Evolutionary conservation across 257 asterid genomes (phyloP).

Genomic region (Parsonsia alboflavescens): DNA sequence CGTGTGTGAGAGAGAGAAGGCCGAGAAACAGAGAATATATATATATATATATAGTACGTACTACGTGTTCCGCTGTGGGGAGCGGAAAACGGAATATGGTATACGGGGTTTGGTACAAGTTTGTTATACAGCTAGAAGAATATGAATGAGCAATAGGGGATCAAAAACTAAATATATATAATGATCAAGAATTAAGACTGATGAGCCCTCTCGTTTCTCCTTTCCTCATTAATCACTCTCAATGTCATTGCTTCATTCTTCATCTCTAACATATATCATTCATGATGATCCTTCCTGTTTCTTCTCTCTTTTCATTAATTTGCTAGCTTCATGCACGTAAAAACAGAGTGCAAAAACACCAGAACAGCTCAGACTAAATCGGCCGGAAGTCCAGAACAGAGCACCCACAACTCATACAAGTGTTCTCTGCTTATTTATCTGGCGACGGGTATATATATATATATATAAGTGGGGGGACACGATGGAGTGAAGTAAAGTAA

Average conservation of each 20-base stretch:
- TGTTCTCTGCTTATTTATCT: neutral
- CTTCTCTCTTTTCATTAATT: no score
- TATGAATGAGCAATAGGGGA: neutral
- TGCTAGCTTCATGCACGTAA: conserved; percentile 4
- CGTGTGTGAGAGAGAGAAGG: conserved; percentile 14
- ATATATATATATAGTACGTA: neutral
- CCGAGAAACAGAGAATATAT: neutral
- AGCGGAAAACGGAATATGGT: neutral
- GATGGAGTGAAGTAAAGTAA: neutral
- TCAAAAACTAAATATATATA: neutral
- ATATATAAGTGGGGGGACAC: neutral
- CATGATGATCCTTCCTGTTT: no score
- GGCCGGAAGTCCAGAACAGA: neutral
- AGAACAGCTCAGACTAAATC: neutral
- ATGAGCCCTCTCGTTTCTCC: neutral
- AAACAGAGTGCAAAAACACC: neutral
- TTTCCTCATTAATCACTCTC: neutral
- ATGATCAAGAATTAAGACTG: neutral
- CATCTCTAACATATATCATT: no score
- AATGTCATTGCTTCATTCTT: neutral
- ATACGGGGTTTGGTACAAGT: conserved; percentile 4
- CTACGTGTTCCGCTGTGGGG: neutral
- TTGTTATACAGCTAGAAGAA: neutral
- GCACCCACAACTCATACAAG: neutral
- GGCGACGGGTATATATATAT: neutral